Evolutionary conservation across 257 asterid species (phyloP).

Genomic region (Capsicum rhomboideum): DNA sequence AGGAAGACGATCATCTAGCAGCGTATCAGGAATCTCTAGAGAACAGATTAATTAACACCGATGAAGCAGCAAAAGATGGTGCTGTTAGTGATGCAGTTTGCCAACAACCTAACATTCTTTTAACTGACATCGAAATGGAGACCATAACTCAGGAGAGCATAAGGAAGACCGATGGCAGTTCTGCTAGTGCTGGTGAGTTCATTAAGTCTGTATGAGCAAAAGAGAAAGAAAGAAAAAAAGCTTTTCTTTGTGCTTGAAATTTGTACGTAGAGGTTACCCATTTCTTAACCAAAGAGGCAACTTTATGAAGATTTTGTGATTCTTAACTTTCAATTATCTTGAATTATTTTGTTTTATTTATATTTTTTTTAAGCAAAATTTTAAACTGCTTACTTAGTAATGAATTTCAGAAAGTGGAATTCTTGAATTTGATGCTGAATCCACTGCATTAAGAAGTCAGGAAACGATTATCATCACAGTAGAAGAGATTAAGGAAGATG

Average conservation of each 20-base stretch:
- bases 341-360: neutral
- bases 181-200: conserved; percentile 1
- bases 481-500: conserved; percentile 5
- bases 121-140: neutral
- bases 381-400: neutral
- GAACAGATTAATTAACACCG: neutral
- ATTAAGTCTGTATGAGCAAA: conserved; percentile 20
- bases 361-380: neutral
- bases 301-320: neutral
- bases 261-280: neutral
- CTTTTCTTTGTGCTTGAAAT: neutral
- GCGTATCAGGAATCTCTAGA: conserved; percentile 3
- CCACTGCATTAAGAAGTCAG: conserved; percentile 8
- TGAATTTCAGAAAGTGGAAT: conserved; percentile 10
- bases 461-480: conserved; percentile 9
- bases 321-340: neutral
- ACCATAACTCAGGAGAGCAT: conserved; percentile 3
- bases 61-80: neutral
- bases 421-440: conserved; percentile 7
- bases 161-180: neutral
- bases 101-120: neutral
- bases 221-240: neutral
- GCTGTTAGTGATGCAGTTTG: neutral
- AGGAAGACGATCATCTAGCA: neutral
- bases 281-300: neutral